Percentiles rank a stretch among this genome's conserved stretches.
Evolutionary conservation across 2,329 filamentous ascomycete species (phyloP).

Genomic region (Blastomyces parvus): DNA sequence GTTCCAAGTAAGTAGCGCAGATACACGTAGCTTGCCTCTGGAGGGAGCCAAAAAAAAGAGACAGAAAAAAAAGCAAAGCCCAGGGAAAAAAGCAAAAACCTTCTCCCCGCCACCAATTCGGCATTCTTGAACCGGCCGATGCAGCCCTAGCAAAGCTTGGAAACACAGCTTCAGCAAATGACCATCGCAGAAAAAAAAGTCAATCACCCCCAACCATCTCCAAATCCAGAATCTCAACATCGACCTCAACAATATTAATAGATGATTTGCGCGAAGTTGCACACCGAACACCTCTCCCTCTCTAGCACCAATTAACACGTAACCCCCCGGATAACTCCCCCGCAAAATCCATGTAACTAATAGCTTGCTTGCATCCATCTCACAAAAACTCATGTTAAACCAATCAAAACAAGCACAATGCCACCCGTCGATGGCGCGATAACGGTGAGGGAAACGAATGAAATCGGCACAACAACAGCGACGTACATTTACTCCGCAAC

Average conservation of each 20-base stretch:
- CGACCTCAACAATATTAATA: background rate
- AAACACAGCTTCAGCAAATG: background rate
- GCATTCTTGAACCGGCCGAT: background rate
- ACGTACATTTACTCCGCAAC: slow-evolving; percentile 41
- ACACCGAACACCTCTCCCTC: background rate
- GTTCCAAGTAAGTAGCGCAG: background rate
- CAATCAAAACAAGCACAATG: slow-evolving; percentile 17
- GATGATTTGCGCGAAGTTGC: background rate
- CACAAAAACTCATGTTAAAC: background rate
- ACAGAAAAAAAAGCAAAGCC: slow-evolving; percentile 1
- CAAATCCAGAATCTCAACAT: slow-evolving; percentile 1
- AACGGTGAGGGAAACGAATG: slow-evolving; percentile 36
- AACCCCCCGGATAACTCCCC: no score
- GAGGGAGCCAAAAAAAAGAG: background rate
- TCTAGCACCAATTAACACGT: no score
- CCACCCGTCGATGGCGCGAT: slow-evolving; percentile 13
- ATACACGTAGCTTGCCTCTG: background rate
- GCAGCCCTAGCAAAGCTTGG: background rate
- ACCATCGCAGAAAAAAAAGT: background rate
- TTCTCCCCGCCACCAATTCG: background rate
- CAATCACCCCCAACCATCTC: background rate
- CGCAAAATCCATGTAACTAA: no score
- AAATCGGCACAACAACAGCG: slow-evolving; percentile 40
- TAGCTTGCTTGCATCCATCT: background rate
- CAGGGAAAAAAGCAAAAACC: no score